Evolutionary conservation across 352 stramenopile species (phyloP), one percentile per base, ranked within the genome.

Genomic region (Aphanomyces astaci): DNA sequence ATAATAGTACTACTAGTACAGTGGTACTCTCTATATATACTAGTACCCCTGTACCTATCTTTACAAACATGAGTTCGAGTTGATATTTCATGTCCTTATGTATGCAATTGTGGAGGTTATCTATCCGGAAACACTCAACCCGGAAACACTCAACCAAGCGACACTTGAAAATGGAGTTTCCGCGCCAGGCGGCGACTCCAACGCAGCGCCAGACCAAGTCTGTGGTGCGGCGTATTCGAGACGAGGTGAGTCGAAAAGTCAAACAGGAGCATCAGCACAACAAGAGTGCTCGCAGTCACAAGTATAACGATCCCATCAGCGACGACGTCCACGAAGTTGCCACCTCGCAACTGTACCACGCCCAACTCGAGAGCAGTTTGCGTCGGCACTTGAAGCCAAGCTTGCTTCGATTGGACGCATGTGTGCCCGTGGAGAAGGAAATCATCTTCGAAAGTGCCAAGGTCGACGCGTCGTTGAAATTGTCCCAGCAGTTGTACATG

Each of bases 401-500:
- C 32, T 32, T 68, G 19, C 33, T 68, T n/a, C 62, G 62, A 10
- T 45, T 68, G 11, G 51, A 68, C n/a, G 62, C 28, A 11, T 11
- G 13, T 17, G 48, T 45, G 9, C 60, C 33, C n/a, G 56, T 65
- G 7, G 39, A 59, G 39, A 59, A 45, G 36, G 45, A n/a, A 31
- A 22, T 59, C 32, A 68, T 68, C 33, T 68, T 43, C 33, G 30
- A 60, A 39, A 68, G 62, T 22, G 43, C 43, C 11, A 52, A 53
- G 31, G 62, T 68, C 15, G 62, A 68, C 17, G 62, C 62, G 24
- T 45, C 62, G 33, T 32, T 68, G 31, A 11, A 39, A 33, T 45
- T 68, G 19, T 59, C 62, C 40, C 43, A 48, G 25, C 62, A 68
- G 32, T 33, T 68, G 17, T 68, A 60, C 62, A 68, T 68, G 62